Percentiles rank a stretch among this genome's conserved stretches.
Evolutionary conservation across 225 moss, liverwort and hornwort genomes (phyloP).

Genomic region (Physcomitrellopsis africana): DNA sequence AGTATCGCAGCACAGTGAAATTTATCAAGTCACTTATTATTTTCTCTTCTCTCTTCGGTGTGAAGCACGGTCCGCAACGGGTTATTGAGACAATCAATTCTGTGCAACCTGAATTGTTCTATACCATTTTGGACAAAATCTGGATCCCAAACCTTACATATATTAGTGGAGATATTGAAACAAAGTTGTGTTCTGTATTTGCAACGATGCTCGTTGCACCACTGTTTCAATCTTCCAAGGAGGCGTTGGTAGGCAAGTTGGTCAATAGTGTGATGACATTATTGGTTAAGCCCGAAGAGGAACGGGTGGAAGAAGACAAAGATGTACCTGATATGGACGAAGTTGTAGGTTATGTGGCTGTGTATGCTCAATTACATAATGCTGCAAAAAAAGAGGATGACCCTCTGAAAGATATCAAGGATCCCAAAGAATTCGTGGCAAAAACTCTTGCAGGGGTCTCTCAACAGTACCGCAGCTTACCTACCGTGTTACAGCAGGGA

Average conservation of each 20-base stretch:
- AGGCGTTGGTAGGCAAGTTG: conserved; percentile 67
- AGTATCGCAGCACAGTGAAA: conserved; percentile 79
- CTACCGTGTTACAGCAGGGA: conserved; percentile 67
- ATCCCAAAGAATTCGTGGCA: conserved; percentile 81
- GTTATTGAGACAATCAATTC: conserved; percentile 79
- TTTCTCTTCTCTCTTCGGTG: conserved; percentile 91
- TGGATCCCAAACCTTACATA: conserved; percentile 85
- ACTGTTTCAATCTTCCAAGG: conserved; percentile 64
- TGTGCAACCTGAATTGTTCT: conserved; percentile 82
- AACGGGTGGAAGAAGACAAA: conserved; percentile 85
- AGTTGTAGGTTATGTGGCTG: conserved; percentile 89
- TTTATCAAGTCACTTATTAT: conserved; percentile 91
- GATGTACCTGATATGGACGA: conserved; percentile 99
- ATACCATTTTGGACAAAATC: conserved; percentile 83
- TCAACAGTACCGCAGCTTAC: conserved; percentile 69
- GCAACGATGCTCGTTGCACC: conserved; percentile 78
- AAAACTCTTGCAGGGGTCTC: conserved; percentile 69
- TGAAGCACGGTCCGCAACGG: conserved; percentile 77
- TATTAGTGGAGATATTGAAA: conserved; percentile 90
- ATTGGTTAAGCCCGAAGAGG: conserved; percentile 92
- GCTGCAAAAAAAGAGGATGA: conserved; percentile 98
- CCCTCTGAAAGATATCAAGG: conserved; percentile 81
- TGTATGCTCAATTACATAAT: conserved; percentile 92
- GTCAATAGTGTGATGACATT: conserved; percentile 88
- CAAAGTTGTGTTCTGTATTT: conserved; percentile 87